These are phyloP conservation scores for Colletotrichum siamense DNA, from an alignment of 2,329 filamentous ascomycete genomes.

Conservation along the genomic window DNA sequence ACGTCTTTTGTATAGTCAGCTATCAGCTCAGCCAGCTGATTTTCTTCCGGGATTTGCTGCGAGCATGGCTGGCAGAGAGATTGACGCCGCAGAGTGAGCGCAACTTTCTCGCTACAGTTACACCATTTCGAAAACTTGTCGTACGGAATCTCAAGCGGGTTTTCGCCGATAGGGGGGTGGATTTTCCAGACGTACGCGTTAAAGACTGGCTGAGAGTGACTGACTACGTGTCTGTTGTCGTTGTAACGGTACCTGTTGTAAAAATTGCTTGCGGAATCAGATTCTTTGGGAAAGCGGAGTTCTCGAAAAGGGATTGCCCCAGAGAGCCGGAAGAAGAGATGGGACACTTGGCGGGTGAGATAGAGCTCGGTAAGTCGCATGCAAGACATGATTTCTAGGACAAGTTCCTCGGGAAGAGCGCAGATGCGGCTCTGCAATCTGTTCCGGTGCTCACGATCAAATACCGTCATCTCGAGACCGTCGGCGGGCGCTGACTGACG, in stretches of 20 bases:
- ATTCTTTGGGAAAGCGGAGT: not conserved
- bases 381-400: not conserved
- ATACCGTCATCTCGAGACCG: not conserved
- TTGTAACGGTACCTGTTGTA: not conserved
- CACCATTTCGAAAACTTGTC: not conserved
- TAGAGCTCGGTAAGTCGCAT: not conserved
- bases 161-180: too few relatives aligned
- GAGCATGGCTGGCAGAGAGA: not conserved
- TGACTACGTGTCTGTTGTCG: too few relatives aligned
- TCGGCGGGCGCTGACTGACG: rapidly evolving
- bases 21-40: not conserved
- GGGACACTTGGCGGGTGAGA: not conserved
- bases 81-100: not conserved
- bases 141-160: rapidly evolving
- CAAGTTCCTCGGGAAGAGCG: not conserved
- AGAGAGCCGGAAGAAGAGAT: not conserved
- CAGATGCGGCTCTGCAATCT: not conserved
- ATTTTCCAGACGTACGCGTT: too few relatives aligned
- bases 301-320: not conserved
- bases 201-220: too few relatives aligned
- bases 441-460: not conserved
- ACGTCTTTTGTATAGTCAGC: not conserved
- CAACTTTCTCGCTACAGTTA: not conserved
- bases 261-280: rapidly evolving
- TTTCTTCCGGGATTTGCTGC: not conserved